A percentile compares a stretch with the other conserved stretches of the same genome.
Evolutionary conservation across 1,139 yeast species (phyloP).

Genomic region (Candida anutae): DNA sequence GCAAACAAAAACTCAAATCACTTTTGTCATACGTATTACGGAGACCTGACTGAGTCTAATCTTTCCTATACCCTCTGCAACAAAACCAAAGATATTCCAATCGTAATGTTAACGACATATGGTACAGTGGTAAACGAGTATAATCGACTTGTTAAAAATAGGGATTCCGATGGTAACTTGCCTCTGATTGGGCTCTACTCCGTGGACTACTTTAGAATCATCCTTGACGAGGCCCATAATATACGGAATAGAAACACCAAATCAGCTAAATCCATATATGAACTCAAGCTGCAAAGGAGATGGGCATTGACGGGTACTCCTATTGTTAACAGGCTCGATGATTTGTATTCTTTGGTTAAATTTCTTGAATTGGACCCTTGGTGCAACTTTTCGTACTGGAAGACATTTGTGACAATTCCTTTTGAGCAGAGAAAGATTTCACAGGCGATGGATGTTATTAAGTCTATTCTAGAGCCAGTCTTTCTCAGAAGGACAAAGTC

Average conservation of each 20-base stretch:
- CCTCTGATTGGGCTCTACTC: conserved; percentile 55
- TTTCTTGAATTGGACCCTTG: conserved; percentile 81
- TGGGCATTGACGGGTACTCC: conserved; percentile 97
- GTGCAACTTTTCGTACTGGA: conserved; percentile 85
- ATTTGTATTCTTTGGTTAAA: conserved; percentile 68
- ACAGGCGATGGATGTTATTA: conserved; percentile 75
- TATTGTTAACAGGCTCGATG: conserved; percentile 82
- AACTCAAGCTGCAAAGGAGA: conserved; percentile 52
- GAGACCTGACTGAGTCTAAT: conserved; percentile 47
- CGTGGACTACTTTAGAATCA: conserved; percentile 68
- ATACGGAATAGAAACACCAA: conserved; percentile 77
- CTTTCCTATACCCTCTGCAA: conserved; percentile 37
- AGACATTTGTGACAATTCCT: conserved; percentile 76
- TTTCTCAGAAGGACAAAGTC: conserved; percentile 78
- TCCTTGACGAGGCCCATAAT: conserved; percentile 88
- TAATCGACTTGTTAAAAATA: conserved; percentile 27
- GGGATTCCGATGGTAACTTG: conserved; percentile 22
- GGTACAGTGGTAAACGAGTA: conserved; percentile 82
- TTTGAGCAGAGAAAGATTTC: conserved; percentile 66
- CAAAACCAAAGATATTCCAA: conserved; percentile 41
- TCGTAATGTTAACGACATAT: conserved; percentile 78
- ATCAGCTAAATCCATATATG: conserved; percentile 74
- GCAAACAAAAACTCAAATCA: conserved; percentile 42
- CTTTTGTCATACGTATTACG: conserved; percentile 62
- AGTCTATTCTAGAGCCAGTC: conserved; percentile 78